Base-by-base conservation (phyloP, 2,329 filamentous ascomycete species). In the Colletotrichum tofieldiae region DNA sequence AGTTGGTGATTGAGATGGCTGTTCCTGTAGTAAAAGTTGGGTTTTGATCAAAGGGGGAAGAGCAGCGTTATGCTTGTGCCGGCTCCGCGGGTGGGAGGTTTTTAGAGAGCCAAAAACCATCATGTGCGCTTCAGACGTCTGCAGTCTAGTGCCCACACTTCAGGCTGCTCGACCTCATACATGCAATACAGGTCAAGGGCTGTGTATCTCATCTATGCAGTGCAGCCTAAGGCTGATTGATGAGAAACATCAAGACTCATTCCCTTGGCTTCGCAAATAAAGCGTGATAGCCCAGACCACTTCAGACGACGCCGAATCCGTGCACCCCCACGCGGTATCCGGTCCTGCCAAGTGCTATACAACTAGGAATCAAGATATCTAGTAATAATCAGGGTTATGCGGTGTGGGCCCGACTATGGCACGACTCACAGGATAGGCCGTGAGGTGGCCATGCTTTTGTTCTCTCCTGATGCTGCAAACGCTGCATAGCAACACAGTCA, bases 401-500 rank as follows among this genome's bases (percentile, higher is more conserved):
- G 12, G 45, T 49, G 45, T 49, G 23, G 45, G 18, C 14, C 45
- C 45, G 18, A n/a, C 45, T 18, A 49, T n/a, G 29, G 54, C 54
- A 20, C 20, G 59, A 39, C 59, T 61, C 23, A 61, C 59, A 23
- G 11, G 4, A 23, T 49, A 61, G 18, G n/a, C 37, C 32, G 29
- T 61, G 23, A 11, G 32, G 16, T 52, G 32, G 7, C 60, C 26
- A 20, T 5, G 32, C n/a, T 52, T 63, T 41, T 58, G 29, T 35
- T 51, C 41, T 65, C 41, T n/a, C 35, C 52, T 65, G 11, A 65
- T 65, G n/a, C 41, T 65, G 14, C 41, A 65, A 2, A 65, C 7
- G 20, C 41, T 65, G 41, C 35, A 65, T 65, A 58, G 37, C 41
- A 65, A 11, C 8, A 65, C 39, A 58, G 45, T 4, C 3, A 58